These are phyloP conservation scores for Gossypium anomalum DNA, from an alignment of 345 rosid genomes.

Conservation along the genomic window DNA sequence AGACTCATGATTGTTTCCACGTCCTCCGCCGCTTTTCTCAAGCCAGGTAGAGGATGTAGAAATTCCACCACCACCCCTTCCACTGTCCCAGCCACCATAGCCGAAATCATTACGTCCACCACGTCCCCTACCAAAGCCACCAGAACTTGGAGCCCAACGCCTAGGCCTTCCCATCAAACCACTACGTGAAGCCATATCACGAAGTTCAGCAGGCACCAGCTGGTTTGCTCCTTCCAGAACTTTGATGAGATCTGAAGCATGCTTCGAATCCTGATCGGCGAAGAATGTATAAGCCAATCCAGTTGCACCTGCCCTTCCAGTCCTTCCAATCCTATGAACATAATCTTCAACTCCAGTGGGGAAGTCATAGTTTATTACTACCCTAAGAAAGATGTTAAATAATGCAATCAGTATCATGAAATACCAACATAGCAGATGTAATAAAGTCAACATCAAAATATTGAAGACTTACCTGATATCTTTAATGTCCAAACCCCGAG, in stretches of 20 bases:
- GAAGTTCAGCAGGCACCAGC: constrained; percentile 77
- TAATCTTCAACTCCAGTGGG: constrained; percentile 98
- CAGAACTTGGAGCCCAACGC: constrained; percentile 65
- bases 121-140: constrained; percentile 62
- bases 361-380: constrained; percentile 88
- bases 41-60: constrained; percentile 24
- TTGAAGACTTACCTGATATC: constrained; percentile 66
- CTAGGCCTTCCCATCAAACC: constrained; percentile 67
- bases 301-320: constrained; percentile 98
- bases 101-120: constrained; percentile 59
- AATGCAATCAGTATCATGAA: not conserved
- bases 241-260: constrained; percentile 86
- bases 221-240: constrained; percentile 92
- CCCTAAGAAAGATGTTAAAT: constrained; percentile 42
- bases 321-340: constrained; percentile 97
- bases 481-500: constrained; percentile 78
- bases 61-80: constrained; percentile 46
- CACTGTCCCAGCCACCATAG: constrained; percentile 51
- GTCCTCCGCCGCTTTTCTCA: constrained; percentile 45
- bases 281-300: constrained; percentile 84
- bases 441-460: not conserved
- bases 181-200: constrained; percentile 81
- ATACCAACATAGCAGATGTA: not conserved
- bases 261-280: constrained; percentile 85
- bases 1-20: constrained; percentile 43